A percentile compares a stretch with the other conserved stretches of the same genome.
phyloP scores from a whole-genome alignment of 352 stramenopile species.

The Aphanomyces cochlioides region DNA sequence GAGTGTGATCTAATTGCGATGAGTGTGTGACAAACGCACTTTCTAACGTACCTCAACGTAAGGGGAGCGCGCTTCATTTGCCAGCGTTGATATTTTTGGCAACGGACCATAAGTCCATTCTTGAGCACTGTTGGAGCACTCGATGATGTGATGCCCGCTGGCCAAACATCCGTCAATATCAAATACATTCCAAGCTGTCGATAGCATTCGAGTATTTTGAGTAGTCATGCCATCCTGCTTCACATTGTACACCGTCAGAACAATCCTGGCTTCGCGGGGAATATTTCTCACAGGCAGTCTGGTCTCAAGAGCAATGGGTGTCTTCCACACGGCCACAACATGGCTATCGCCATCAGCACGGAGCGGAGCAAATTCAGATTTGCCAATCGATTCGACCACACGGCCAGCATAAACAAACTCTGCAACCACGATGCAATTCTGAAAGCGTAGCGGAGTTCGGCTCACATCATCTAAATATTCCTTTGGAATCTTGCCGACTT shows the following conservation, averaged over 20 bases:
- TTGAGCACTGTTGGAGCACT: slow-evolving; percentile 79
- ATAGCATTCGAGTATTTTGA: slow-evolving; percentile 56
- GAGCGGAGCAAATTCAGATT: slow-evolving; percentile 37
- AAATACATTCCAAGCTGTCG: slow-evolving; percentile 76
- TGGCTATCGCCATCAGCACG: too few relatives aligned
- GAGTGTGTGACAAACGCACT: slow-evolving; percentile 41
- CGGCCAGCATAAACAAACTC: slow-evolving; percentile 70
- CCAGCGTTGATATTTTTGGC: slow-evolving; percentile 25
- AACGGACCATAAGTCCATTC: slow-evolving; percentile 64
- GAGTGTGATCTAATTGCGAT: slow-evolving; percentile 63
- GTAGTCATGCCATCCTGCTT: slow-evolving; percentile 39
- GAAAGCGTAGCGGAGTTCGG: slow-evolving; percentile 45
- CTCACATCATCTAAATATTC: slow-evolving; percentile 32
- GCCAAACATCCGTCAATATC: slow-evolving; percentile 64
- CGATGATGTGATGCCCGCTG: slow-evolving; percentile 64
- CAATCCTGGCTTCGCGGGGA: slow-evolving; percentile 65
- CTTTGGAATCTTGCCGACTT: neutral
- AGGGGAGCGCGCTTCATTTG: too few relatives aligned
- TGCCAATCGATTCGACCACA: slow-evolving; percentile 48
- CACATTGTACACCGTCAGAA: slow-evolving; percentile 68
- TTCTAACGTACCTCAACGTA: too few relatives aligned
- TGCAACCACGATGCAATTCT: slow-evolving; percentile 67
- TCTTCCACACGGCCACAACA: slow-evolving; percentile 6
- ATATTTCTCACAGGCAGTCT: slow-evolving; percentile 59
- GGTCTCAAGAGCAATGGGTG: neutral